phyloP scores from a whole-genome alignment of 805 yeast genomes.

The Lipomyces orientalis region DNA sequence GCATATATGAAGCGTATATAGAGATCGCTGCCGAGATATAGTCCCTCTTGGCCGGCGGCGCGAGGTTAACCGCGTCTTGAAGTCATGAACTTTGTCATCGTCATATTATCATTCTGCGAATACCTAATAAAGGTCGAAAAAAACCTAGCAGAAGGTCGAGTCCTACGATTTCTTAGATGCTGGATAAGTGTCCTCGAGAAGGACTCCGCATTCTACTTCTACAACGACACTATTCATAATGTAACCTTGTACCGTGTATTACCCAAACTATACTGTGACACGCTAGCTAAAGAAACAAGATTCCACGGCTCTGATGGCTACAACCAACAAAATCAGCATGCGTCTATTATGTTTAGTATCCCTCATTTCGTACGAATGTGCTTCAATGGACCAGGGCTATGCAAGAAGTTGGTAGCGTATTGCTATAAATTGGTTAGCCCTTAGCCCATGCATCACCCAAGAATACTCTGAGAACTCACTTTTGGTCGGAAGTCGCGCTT shows the following conservation, averaged over 20 bases:
- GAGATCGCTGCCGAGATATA: too few relatives aligned
- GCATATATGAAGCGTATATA: too few relatives aligned
- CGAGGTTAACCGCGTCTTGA: too few relatives aligned
- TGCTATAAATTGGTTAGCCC: slow-evolving; percentile 16
- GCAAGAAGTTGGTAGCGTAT: slow-evolving; percentile 35
- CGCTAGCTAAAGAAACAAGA: background rate
- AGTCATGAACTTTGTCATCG: too few relatives aligned
- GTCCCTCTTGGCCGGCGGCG: too few relatives aligned
- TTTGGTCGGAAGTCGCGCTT: slow-evolving; percentile 73
- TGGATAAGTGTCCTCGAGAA: too few relatives aligned
- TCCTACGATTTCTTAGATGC: too few relatives aligned
- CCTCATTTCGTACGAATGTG: slow-evolving; percentile 35
- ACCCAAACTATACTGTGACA: background rate
- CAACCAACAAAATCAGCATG: background rate
- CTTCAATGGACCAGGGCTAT: slow-evolving; percentile 35
- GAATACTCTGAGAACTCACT: slow-evolving; percentile 54
- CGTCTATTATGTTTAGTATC: background rate
- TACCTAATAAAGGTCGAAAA: too few relatives aligned
- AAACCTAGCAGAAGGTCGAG: too few relatives aligned
- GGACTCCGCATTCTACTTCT: too few relatives aligned
- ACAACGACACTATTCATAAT: too few relatives aligned
- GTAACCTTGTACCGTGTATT: background rate
- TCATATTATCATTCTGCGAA: too few relatives aligned
- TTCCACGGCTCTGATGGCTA: background rate
- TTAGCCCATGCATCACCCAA: background rate